Conservation (phyloP, 257 asterid species). For the Solanum etuberosum region DNA sequence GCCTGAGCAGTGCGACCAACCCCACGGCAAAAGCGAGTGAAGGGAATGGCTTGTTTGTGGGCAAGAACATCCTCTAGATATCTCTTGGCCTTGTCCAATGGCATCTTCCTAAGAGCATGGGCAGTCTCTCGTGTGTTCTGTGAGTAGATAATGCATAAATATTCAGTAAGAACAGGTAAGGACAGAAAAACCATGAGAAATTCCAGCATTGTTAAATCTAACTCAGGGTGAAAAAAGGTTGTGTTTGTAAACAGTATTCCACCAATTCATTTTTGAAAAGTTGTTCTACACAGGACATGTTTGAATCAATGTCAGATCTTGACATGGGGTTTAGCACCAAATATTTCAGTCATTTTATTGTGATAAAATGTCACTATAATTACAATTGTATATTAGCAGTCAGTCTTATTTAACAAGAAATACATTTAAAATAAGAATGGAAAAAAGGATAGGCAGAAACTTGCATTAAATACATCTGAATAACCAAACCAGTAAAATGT, state of each 20-base stretch:
- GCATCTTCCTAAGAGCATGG: constrained; percentile 54
- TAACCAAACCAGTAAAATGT: not conserved
- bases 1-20: constrained; percentile 77
- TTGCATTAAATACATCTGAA: not conserved
- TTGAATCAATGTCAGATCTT: not conserved
- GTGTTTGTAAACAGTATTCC: not conserved
- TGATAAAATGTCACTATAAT: not conserved
- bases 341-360: not conserved
- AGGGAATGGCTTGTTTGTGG: constrained; percentile 67
- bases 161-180: not conserved
- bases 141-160: not conserved
- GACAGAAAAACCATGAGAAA: not conserved
- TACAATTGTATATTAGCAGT: not conserved
- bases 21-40: constrained; percentile 65
- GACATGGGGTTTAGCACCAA: not conserved
- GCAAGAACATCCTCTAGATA: constrained; percentile 56
- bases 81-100: constrained; percentile 46
- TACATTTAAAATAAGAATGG: not conserved
- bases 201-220: not conserved
- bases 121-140: constrained; percentile 69
- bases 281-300: too few relatives aligned
- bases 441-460: not conserved
- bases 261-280: not conserved
- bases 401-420: not conserved
- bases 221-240: not conserved